Conservation (phyloP, 2,329 filamentous ascomycete species). For the Aspergillus sp. region DNA sequence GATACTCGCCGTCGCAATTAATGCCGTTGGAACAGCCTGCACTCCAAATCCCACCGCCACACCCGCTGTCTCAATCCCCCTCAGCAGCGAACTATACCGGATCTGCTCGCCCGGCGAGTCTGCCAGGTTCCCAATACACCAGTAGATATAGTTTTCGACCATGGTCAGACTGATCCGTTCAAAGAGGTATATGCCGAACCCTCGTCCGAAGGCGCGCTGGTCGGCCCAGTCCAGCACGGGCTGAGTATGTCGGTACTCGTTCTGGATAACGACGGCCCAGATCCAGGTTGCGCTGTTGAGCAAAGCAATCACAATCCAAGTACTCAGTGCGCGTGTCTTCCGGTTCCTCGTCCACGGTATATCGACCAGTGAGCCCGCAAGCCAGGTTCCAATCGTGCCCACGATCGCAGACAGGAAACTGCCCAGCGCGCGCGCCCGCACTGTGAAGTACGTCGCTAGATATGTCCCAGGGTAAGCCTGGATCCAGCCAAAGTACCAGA, state of each 20-base stretch:
- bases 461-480: slow-evolving; percentile 46
- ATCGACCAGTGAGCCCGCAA: slow-evolving; percentile 38
- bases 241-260: slow-evolving; percentile 45
- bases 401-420: slow-evolving; percentile 41
- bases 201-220: slow-evolving; percentile 41
- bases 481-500: slow-evolving; percentile 34
- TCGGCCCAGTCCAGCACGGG: slow-evolving; percentile 48
- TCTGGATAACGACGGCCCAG: slow-evolving; percentile 49
- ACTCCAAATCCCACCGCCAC: slow-evolving; percentile 46
- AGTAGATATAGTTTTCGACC: slow-evolving; percentile 49
- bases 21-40: slow-evolving; percentile 44
- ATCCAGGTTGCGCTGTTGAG: slow-evolving; percentile 49
- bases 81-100: slow-evolving; percentile 45
- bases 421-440: slow-evolving; percentile 41
- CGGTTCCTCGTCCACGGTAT: slow-evolving; percentile 39
- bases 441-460: slow-evolving; percentile 45
- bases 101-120: slow-evolving; percentile 48
- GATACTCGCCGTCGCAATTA: slow-evolving; percentile 47
- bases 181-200: slow-evolving; percentile 44
- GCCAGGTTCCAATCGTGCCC: slow-evolving; percentile 41
- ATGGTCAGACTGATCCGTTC: slow-evolving; percentile 41
- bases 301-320: slow-evolving; percentile 42
- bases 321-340: slow-evolving; percentile 41
- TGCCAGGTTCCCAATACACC: slow-evolving; percentile 48
- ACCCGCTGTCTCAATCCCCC: slow-evolving; percentile 45